Conservation (phyloP, 176 grass and related monocot species). For the Carex parvula region DNA sequence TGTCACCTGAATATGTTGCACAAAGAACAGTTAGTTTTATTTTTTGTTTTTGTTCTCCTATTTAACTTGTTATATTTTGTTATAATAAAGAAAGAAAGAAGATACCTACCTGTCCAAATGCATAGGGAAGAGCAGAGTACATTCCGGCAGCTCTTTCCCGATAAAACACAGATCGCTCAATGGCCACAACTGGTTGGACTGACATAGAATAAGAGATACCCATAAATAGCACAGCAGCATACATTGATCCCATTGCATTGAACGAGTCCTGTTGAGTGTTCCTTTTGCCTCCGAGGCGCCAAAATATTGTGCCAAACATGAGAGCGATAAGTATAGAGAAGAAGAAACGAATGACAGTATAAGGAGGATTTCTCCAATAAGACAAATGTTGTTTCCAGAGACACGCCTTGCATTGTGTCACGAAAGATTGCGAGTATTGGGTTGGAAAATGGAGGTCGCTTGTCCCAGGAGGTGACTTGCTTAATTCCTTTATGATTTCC, state of each 20-base stretch:
- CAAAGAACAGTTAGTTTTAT: not conserved
- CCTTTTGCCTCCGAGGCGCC: slow-evolving; percentile 40
- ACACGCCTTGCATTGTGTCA: slow-evolving; percentile 44
- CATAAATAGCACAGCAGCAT: slow-evolving; percentile 39
- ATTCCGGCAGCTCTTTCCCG: too few species aligned
- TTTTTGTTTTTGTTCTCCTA: too few species aligned
- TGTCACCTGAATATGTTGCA: slow-evolving; percentile 24
- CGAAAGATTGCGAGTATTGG: slow-evolving; percentile 41
- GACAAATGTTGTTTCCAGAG: slow-evolving; percentile 56
- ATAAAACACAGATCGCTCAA: too few species aligned
- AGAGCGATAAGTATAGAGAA: slow-evolving; percentile 44
- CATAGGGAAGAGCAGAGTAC: too few species aligned
- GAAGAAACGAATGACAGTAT: slow-evolving; percentile 54
- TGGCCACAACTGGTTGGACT: too few species aligned
- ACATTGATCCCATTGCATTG: slow-evolving; percentile 62
- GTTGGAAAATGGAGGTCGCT: slow-evolving; percentile 46
- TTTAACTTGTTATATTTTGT: not conserved
- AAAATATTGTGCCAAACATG: slow-evolving; percentile 57
- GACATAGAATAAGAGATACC: too few species aligned
- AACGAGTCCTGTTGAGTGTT: slow-evolving; percentile 27
- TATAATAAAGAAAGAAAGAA: too few species aligned
- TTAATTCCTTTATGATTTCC: slow-evolving; percentile 35
- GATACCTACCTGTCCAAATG: too few species aligned
- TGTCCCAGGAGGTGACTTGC: slow-evolving; percentile 32
- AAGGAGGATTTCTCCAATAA: slow-evolving; percentile 58